Base-by-base conservation (phyloP, 2,329 filamentous ascomycete genomes). In the Bipolaris victoriae region DNA sequence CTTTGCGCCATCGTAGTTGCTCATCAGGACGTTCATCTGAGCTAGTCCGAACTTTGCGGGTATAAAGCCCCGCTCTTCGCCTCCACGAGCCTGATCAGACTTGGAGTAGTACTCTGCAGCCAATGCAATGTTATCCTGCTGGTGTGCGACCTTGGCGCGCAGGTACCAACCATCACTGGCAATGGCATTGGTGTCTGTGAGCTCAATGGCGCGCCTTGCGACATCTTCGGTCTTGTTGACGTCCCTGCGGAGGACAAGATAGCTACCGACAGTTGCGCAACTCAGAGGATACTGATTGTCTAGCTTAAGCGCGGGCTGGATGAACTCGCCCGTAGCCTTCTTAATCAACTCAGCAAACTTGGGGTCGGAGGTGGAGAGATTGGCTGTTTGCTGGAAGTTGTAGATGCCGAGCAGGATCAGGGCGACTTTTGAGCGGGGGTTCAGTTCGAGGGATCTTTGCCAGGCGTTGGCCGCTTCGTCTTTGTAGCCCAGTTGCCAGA, bases 81-180 rank as follows among this genome's bases (percentile, higher is more conserved):
- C 94, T 68, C 94, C 94, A 67, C 95, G 86, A 36, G 95, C 93
- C 74, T 96, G 90, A 74, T 99, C 95, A 1, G 96, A 91, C 65
- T 91, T 89, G 53, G 88, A 87, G 77, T 99, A 99, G 76, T 89
- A 96, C 69, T 97, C 91, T 18, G 85, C 86, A 1, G 95, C 94
- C 55, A 87, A 88, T 18, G 88, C 83, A 6, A 86, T 78, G 56
- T 97, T 88, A 40, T 90, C 89, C 56, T 87, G 85, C 65, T 92
- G 91, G 73, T 99, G 95, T 62, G 94, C 91, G 74, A 96, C 97
- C 59, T 93, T 85, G 26, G 92, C 95, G 39, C 98, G 85, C 7
- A 98, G 80, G 77, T 97, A 99, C 93, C 94, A 98, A 35, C 95
- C 96, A 73, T 99, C 96, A 78, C 94, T 97, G 22, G 94, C 94